These are phyloP conservation scores for Boletus rubroflammeus DNA, from an alignment of 768 basidiomycete species.

Conservation along the genomic window DNA sequence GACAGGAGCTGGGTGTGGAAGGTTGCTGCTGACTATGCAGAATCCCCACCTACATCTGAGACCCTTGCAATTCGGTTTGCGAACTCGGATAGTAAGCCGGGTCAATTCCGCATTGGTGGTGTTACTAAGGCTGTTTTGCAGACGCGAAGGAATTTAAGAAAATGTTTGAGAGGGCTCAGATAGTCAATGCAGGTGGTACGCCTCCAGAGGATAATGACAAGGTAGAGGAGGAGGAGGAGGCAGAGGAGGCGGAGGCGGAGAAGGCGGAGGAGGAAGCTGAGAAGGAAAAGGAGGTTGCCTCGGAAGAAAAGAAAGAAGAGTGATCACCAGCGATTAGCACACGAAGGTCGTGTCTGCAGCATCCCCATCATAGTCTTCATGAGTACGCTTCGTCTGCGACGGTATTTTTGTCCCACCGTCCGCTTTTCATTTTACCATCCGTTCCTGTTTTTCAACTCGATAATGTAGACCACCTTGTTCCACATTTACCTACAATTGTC, in stretches of 20 bases:
- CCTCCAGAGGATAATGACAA: conserved; percentile 25
- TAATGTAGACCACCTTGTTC: conserved; percentile 31
- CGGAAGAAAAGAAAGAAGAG: conserved; percentile 35
- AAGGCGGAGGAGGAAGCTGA: conserved; percentile 32
- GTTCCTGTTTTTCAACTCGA: conserved; percentile 7
- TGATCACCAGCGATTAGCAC: conserved; percentile 11
- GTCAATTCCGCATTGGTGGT: neutral
- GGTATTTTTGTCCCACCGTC: neutral
- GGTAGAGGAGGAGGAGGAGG: conserved; percentile 22
- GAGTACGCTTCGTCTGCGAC: conserved; percentile 9
- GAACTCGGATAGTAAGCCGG: conserved; percentile 85
- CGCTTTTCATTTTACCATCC: conserved; percentile 11
- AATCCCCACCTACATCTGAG: conserved; percentile 84
- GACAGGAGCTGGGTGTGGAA: conserved; percentile 99
- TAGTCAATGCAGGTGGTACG: conserved; percentile 46
- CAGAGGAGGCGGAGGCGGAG: conserved; percentile 28
- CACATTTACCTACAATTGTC: conserved; percentile 27
- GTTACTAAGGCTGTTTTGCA: conserved; percentile 34
- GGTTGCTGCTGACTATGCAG: conserved; percentile 92
- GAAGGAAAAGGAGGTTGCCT: conserved; percentile 30
- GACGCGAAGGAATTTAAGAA: conserved; percentile 85
- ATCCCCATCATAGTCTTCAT: conserved; percentile 2
- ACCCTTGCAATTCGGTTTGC: conserved; percentile 98
- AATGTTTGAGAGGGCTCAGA: conserved; percentile 84
- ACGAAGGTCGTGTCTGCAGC: conserved; percentile 1